Conservation (phyloP, 2,329 filamentous ascomycete genomes). For the Capronia epimyces region DNA sequence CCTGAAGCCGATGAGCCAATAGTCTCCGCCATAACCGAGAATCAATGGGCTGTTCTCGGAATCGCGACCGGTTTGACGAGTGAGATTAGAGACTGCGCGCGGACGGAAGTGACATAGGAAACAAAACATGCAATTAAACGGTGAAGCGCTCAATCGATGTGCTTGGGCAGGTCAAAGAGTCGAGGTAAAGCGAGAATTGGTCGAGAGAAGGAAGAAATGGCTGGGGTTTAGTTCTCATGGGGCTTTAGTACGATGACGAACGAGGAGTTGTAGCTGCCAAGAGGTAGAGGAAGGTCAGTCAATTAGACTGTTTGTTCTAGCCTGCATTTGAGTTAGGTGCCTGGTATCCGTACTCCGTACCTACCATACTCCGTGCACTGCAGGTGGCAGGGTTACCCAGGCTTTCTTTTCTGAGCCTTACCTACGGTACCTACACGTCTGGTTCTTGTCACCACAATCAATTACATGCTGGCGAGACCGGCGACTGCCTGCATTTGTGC, state of each 20-base stretch:
- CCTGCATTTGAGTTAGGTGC: no score
- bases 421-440: no score
- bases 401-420: no score
- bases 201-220: constrained; percentile 9
- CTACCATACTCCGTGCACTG: no score
- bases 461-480: neutral
- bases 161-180: neutral
- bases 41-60: constrained; percentile 1
- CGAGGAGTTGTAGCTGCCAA: constrained; percentile 11
- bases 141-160: neutral
- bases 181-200: neutral
- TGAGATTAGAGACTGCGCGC: constrained; percentile 1
- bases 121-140: neutral
- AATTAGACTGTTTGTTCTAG: no score
- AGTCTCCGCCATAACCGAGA: constrained; percentile 23
- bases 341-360: no score
- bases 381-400: no score
- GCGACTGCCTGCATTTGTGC: neutral
- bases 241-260: constrained; percentile 21
- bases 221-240: constrained; percentile 8
- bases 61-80: constrained; percentile 3
- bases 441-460: neutral
- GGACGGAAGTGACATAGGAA: constrained; percentile 5
- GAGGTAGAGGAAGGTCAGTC: neutral
- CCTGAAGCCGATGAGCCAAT: constrained; percentile 27